Evolutionary conservation across 192 early-diverging fungal genomes (phyloP), one percentile per base, ranked within the genome.

Genomic region (Mortierella hygrophila): DNA sequence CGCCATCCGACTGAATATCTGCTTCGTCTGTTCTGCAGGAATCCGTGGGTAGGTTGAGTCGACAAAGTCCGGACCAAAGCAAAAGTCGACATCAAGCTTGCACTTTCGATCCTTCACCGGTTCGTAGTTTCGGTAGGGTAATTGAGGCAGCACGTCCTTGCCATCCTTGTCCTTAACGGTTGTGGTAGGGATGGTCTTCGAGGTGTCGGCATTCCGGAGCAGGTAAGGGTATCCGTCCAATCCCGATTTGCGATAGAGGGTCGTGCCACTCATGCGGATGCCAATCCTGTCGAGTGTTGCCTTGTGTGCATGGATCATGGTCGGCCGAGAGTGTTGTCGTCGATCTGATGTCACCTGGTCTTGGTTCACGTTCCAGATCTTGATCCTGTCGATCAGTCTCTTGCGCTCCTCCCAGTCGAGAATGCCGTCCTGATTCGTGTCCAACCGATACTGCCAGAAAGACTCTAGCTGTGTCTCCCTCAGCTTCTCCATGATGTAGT

Each of bases 401-500:
- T 70, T 40, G 6, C 89, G 87, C 55, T 90, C 89, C 10, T 68
- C 52, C 77, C 75, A 86, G 21, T 80, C 76, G 26, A 81, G 78
- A n/a, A 46, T 16, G n/a, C 70, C 75, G 35, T 90, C 79, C 26
- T 82, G 74, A 54, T 90, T 88, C n/a, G 26, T 55, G 47, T 90
- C 89, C 71, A 88, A 63, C 3, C 79, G 75, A 57, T 77, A 46
- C 13, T 16, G 42, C 82, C 88, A 86, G 68, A 75, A 90, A 18
- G 87, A 84, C 54, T 85, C 83, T 21, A 90, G 47, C 35, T 88
- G 83, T 26, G 87, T 85, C 73, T 90, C 87, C 21, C 87, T 73
- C 18, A 85, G 77, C 78, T 75, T 88, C 40, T 90, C 89, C 26
- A 88, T 63, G 70, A 90, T 72, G 68, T 90, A 90, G 77, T 90